Conservation (phyloP, 2,329 filamentous ascomycete species). For the Aspergillus novoparasiticus region DNA sequence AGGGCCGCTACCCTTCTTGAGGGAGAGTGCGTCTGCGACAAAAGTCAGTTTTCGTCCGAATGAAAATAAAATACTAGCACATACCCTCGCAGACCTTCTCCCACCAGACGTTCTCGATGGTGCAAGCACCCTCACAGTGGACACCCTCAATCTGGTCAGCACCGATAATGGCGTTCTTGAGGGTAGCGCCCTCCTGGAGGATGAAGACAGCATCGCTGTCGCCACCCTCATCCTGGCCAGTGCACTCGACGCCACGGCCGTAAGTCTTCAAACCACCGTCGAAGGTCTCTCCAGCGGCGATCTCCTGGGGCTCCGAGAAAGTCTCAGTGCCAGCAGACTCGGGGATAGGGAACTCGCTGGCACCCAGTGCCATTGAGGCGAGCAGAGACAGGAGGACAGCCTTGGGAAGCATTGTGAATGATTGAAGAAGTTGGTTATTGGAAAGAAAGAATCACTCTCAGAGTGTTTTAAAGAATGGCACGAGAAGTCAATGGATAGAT, state of each 20-base stretch:
- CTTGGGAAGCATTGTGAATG: slow-evolving; percentile 9
- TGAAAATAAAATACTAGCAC: not conserved
- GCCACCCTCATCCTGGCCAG: slow-evolving; percentile 47
- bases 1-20: slow-evolving; percentile 34
- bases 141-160: slow-evolving; percentile 45
- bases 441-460: not conserved
- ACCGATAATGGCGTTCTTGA: slow-evolving; percentile 45
- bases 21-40: slow-evolving; percentile 38
- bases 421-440: not conserved
- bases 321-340: slow-evolving; percentile 44
- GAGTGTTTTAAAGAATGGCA: slow-evolving; percentile 2
- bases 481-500: not conserved
- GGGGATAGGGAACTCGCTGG: slow-evolving; percentile 37
- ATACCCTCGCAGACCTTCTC: slow-evolving; percentile 41
- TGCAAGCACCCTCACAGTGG: slow-evolving; percentile 40
- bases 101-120: slow-evolving; percentile 39
- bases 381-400: slow-evolving; percentile 9
- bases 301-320: slow-evolving; percentile 45
- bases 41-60: not conserved
- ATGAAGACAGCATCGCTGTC: slow-evolving; percentile 43
- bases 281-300: slow-evolving; percentile 46
- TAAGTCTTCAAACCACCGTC: slow-evolving; percentile 55
- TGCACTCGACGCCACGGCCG: slow-evolving; percentile 47
- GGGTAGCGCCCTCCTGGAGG: slow-evolving; percentile 34
- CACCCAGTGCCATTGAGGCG: slow-evolving; percentile 7